These are phyloP conservation scores for Phytophthora europaea DNA, from an alignment of 352 stramenopile genomes.

Conservation along the genomic window DNA sequence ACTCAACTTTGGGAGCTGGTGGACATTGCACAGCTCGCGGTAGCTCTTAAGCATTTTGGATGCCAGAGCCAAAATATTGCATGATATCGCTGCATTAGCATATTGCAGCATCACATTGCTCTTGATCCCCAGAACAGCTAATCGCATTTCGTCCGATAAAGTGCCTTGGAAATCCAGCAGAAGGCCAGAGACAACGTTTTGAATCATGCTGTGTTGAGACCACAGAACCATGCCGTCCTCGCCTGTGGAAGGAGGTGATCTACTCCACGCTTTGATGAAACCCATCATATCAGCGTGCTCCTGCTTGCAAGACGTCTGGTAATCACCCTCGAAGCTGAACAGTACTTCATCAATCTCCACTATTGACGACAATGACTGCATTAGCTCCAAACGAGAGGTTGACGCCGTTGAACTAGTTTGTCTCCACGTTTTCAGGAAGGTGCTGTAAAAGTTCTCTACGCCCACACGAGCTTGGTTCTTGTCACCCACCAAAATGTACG, in stretches of 20 bases:
- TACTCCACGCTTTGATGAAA: conserved; percentile 57
- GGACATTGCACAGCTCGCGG: conserved; percentile 71
- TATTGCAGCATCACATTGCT: conserved; percentile 73
- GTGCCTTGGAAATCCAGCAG: conserved; percentile 44
- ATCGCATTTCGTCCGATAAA: conserved; percentile 43
- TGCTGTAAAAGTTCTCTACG: conserved; percentile 70
- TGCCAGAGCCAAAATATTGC: conserved; percentile 74
- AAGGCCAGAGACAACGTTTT: conserved; percentile 49
- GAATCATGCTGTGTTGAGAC: conserved; percentile 75
- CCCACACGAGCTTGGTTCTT: conserved; percentile 56
- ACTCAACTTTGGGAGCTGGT: conserved; percentile 79
- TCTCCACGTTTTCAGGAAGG: conserved; percentile 69
- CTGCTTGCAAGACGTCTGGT: conserved; percentile 8
- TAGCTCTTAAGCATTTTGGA: conserved; percentile 86
- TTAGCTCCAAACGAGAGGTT: conserved; percentile 60
- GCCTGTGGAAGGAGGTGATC: conserved; percentile 50
- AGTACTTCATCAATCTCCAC: conserved; percentile 75
- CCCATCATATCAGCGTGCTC: conserved; percentile 21
- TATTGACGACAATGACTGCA: conserved; percentile 72
- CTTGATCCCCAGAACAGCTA: conserved; percentile 42
- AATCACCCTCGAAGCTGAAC: conserved; percentile 19
- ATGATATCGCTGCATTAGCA: conserved; percentile 68
- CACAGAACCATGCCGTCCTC: conserved; percentile 63
- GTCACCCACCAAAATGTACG: conserved; percentile 54
- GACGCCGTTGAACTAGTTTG: conserved; percentile 56